Base-by-base conservation (phyloP, 2,329 filamentous ascomycete species). In the Falciphora oryzae region DNA sequence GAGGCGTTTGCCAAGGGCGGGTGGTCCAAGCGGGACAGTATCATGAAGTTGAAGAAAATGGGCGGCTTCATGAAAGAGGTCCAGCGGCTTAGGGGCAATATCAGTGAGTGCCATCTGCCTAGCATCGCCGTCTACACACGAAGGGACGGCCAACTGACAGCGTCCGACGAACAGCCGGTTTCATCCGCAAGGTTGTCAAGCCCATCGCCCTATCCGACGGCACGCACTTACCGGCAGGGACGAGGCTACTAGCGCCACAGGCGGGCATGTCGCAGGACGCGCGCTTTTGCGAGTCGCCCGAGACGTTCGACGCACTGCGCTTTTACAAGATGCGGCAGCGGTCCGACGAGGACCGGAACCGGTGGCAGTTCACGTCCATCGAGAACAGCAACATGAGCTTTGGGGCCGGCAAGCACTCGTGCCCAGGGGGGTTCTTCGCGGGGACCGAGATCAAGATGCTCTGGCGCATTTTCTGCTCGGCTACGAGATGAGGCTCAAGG, bases 1-100 rank as follows among this genome's bases (percentile, higher is more conserved):
- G 72, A 74, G 1, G 76, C 75, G 11, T 80, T 78, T 77, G 69
- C 71, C 13, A 62, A 38, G 14, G 60, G 60, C 25, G 60, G 38
- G 7, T 62, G 60, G 60, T 74, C 68, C 63, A 81, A 80, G 69
- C 76, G 78, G 65, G 78, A 73, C 66, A 76, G 81, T 74, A 69
- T 73, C 29, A 79, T 76, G 66, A 44, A 44, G 14, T 72, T 82
- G 57, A 77, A 77, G 70, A 81, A 80, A 71, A 68, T 81, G 68
- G 80, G 82, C 69, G 81, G 79, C 67, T 81, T 82, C 70, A 80
- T 82, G 73, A 79, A 78, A 66, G 80, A 82, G 69, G 73, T 74
- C 31, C 73, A 75, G 68, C 74, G 79, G 10, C 66, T 79, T 6
- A 72, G 73, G 4, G 78, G 78, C 38, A 80, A 79, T 32, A 78